These are phyloP conservation scores for Sergeia podlipaevii DNA, from an alignment of 208 protist species.

Conservation along the genomic window DNA sequence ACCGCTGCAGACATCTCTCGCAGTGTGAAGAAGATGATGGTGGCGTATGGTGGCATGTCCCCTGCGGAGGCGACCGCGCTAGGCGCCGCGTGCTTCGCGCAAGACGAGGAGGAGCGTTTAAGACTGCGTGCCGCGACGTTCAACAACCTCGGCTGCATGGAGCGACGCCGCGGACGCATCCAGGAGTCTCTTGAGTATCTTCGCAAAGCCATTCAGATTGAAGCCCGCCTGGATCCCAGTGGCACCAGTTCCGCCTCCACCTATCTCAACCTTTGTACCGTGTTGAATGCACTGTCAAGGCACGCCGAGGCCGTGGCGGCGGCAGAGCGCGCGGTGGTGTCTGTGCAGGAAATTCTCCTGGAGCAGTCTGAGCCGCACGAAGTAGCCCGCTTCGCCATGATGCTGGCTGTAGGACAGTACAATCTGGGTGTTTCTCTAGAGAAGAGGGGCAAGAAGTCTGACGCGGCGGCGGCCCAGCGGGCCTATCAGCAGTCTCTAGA, in stretches of 20 bases:
- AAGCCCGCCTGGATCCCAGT: conserved; percentile 34
- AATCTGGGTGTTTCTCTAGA: conserved; percentile 86
- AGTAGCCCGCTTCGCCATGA: conserved; percentile 35
- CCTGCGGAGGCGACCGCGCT: conserved; percentile 13
- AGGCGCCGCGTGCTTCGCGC: conserved; percentile 19
- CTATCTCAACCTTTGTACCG: conserved; percentile 84
- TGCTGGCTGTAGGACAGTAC: conserved; percentile 81
- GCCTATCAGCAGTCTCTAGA: conserved; percentile 56
- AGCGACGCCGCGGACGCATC: conserved; percentile 60
- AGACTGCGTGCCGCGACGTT: conserved; percentile 75
- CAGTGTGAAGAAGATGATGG: conserved; percentile 1
- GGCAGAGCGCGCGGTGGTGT: conserved; percentile 56
- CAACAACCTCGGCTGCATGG: conserved; percentile 90
- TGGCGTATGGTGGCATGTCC: neutral
- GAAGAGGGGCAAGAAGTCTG: conserved; percentile 27
- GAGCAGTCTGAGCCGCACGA: conserved; percentile 33
- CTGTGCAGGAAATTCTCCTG: conserved; percentile 52
- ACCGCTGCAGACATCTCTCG: neutral
- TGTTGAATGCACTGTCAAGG: conserved; percentile 65
- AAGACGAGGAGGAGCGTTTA: conserved; percentile 38
- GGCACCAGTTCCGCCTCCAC: conserved; percentile 41
- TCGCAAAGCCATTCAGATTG: conserved; percentile 53
- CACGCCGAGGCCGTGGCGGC: conserved; percentile 75
- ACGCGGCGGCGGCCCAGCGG: conserved; percentile 30
- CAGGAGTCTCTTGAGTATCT: conserved; percentile 59